These are phyloP conservation scores for Aquilaria malaccensis DNA, from an alignment of 345 rosid genomes.

Conservation along the genomic window DNA sequence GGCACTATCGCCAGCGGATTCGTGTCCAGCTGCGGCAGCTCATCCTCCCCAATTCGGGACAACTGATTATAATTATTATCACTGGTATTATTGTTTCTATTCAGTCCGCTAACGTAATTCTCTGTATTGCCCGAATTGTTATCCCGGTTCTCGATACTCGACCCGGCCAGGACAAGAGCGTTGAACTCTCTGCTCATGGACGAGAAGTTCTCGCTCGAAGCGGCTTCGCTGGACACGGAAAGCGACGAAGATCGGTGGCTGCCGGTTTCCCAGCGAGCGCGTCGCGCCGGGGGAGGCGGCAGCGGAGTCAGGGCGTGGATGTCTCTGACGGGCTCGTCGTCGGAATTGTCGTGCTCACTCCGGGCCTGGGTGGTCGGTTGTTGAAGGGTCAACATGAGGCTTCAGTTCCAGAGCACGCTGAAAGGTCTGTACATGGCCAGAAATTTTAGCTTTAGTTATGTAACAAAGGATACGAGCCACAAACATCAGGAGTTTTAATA, in stretches of 20 bases:
- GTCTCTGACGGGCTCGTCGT: constrained; percentile 50
- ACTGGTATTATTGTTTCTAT: constrained; percentile 4
- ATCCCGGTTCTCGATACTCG: constrained; percentile 34
- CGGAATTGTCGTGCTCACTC: constrained; percentile 1
- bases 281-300: constrained; percentile 29
- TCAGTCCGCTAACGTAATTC: constrained; percentile 8
- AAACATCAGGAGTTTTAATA: background rate
- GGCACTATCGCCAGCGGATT: constrained; percentile 91
- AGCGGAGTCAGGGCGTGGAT: constrained; percentile 75
- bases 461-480: constrained; percentile 16
- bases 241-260: constrained; percentile 38
- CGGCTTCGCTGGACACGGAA: constrained; percentile 37
- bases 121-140: constrained; percentile 4
- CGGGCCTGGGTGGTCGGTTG: no score
- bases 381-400: no score
- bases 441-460: background rate
- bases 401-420: no score
- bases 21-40: constrained; percentile 38
- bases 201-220: constrained; percentile 72
- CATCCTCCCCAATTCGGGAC: constrained; percentile 66
- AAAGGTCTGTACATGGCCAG: background rate
- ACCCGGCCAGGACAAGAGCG: constrained; percentile 89
- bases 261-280: constrained; percentile 47
- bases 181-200: constrained; percentile 89
- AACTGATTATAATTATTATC: constrained; percentile 23